Evolutionary conservation across 2,329 filamentous ascomycete genomes (phyloP).

Genomic region (Aureobasidium namibiae): DNA sequence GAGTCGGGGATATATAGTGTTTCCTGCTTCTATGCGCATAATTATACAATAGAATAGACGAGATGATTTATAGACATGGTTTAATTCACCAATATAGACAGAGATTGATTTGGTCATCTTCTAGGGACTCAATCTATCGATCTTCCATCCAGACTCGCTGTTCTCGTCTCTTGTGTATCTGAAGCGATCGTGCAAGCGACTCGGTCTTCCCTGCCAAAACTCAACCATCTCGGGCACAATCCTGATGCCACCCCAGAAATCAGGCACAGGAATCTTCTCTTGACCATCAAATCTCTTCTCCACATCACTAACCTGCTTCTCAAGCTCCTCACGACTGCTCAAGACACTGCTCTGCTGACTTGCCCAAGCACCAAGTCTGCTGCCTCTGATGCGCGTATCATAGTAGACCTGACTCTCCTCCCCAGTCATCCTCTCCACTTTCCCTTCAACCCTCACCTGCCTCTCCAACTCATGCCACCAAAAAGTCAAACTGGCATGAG

Average conservation of each 20-base stretch:
- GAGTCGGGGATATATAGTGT: not conserved
- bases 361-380: slow-evolving; percentile 85
- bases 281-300: slow-evolving; percentile 66
- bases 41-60: not conserved
- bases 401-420: slow-evolving; percentile 66
- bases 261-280: slow-evolving; percentile 79
- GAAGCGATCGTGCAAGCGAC: slow-evolving; percentile 88
- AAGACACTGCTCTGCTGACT: slow-evolving; percentile 79
- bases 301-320: slow-evolving; percentile 66
- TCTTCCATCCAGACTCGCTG: slow-evolving; percentile 48
- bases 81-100: not conserved
- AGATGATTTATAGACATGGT: not conserved
- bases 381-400: slow-evolving; percentile 64
- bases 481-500: slow-evolving; percentile 76
- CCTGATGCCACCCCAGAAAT: slow-evolving; percentile 89
- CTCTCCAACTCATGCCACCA: slow-evolving; percentile 82
- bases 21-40: not conserved
- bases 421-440: slow-evolving; percentile 53
- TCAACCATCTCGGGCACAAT: slow-evolving; percentile 80
- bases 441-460: slow-evolving; percentile 84
- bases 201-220: slow-evolving; percentile 92
- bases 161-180: slow-evolving; percentile 58
- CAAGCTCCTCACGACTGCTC: slow-evolving; percentile 60
- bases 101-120: no score
- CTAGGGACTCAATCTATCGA: slow-evolving; percentile 68